Percentiles rank a stretch among this genome's conserved stretches.
These are phyloP conservation scores for Eimeria maxima DNA, from an alignment of 169 alveolate species.

Conservation along the genomic window DNA sequence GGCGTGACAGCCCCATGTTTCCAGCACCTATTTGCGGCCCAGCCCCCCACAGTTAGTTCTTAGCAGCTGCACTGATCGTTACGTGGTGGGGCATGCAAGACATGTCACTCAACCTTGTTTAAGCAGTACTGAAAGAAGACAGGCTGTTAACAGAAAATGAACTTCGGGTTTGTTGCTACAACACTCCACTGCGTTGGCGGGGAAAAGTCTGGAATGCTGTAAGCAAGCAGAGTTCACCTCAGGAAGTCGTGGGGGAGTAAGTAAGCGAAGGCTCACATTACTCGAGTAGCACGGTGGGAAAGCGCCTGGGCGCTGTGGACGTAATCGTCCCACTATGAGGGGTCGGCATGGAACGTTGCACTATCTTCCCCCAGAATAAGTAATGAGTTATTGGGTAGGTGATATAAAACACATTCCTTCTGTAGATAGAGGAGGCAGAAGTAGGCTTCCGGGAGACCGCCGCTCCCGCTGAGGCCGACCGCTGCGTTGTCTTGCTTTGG, in stretches of 20 bases:
- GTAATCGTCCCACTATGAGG: neutral
- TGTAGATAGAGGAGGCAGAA: neutral
- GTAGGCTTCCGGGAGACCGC: constrained; percentile 62
- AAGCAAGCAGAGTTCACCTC: neutral
- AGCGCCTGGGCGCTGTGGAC: neutral
- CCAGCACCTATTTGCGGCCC: neutral
- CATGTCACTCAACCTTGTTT: neutral
- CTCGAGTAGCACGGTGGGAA: neutral
- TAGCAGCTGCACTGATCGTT: neutral
- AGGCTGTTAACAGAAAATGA: neutral
- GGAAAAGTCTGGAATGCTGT: neutral
- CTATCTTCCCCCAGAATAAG: neutral
- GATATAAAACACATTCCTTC: neutral
- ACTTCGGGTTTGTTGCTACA: neutral
- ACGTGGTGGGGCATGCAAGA: neutral
- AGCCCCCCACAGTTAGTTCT: neutral
- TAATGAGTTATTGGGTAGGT: neutral
- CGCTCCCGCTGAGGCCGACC: constrained; percentile 51
- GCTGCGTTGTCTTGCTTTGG: neutral
- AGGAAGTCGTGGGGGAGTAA: neutral
- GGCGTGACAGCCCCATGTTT: constrained; percentile 61
- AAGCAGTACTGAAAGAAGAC: neutral
- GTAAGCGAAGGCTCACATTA: neutral
- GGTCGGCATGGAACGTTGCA: neutral
- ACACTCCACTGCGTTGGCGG: neutral